A percentile compares a stretch with the other conserved stretches of the same genome.
Conservation (phyloP, 495 filamentous ascomycete species). For the Xylaria castorea region DNA sequence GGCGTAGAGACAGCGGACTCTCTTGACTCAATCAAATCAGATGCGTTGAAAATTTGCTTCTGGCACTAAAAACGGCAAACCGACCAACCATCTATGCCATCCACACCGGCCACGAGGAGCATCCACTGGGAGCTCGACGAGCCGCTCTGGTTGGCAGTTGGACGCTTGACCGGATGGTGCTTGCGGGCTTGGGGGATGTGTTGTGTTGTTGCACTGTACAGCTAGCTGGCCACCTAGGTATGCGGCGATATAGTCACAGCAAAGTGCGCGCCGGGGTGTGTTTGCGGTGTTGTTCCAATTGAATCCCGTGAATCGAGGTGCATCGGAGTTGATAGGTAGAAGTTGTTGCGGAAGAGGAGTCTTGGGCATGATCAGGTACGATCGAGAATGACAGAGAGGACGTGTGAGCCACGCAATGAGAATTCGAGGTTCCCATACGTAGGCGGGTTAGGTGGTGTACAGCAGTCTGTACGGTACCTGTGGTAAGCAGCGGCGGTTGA, state of each 20-base stretch:
- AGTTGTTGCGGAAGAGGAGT: neutral
- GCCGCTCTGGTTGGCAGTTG: conserved; percentile 9
- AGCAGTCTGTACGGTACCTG: neutral
- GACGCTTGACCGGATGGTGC: neutral
- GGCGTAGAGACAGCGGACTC: conserved; percentile 14
- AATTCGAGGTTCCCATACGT: conserved; percentile 14
- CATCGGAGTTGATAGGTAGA: neutral
- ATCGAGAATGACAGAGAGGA: conserved; percentile 7
- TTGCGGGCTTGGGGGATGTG: neutral
- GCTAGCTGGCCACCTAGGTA: conserved; percentile 18
- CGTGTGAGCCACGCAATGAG: conserved; percentile 4
- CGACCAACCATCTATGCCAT: conserved; percentile 19
- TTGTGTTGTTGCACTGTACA: neutral
- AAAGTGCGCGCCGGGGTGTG: neutral
- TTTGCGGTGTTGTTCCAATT: conserved; percentile 12
- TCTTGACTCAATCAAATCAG: conserved; percentile 20
- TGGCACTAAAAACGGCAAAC: conserved; percentile 27
- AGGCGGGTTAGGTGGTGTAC: neutral
- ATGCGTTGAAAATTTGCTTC: conserved; percentile 30
- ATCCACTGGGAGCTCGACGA: conserved; percentile 9
- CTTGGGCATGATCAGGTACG: conserved; percentile 20
- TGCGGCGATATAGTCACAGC: neutral
- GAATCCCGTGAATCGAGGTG: neutral
- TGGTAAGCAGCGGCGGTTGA: neutral
- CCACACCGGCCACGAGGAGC: conserved; percentile 24